Conservation (phyloP, 352 stramenopile genomes). For the Globisporangium cylindrosporum region DNA sequence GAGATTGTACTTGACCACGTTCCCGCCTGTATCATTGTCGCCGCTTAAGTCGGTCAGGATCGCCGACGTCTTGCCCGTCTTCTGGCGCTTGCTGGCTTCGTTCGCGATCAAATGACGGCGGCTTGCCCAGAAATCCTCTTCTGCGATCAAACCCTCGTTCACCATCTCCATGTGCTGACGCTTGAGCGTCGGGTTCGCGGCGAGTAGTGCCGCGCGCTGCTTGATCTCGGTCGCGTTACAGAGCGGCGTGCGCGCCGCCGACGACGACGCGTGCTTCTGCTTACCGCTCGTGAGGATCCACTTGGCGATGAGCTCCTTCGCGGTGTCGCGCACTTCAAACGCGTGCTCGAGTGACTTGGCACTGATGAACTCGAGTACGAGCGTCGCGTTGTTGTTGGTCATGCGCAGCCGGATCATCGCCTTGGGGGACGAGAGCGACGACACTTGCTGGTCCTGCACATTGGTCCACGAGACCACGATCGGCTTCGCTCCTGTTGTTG, state of each 20-base stretch:
- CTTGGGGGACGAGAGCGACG: conserved; percentile 65
- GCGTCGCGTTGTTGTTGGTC: conserved; percentile 52
- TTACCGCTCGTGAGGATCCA: conserved; percentile 45
- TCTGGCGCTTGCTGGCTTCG: conserved; percentile 83
- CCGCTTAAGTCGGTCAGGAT: conserved; percentile 79
- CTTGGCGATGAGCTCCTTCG: conserved; percentile 64
- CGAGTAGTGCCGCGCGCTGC: conserved; percentile 72
- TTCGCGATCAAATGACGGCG: conserved; percentile 79
- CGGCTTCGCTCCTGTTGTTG: conserved; percentile 21
- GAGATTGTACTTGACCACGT: conserved; percentile 88
- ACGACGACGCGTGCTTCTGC: conserved; percentile 11
- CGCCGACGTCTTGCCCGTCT: conserved; percentile 79
- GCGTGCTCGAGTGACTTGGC: conserved; percentile 52
- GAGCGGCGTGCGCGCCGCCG: conserved; percentile 25
- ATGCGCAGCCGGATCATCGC: conserved; percentile 82
- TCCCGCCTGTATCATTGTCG: conserved; percentile 65
- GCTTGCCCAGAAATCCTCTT: conserved; percentile 86
- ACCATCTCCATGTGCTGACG: conserved; percentile 87
- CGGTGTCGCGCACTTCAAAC: conserved; percentile 66
- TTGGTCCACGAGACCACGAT: conserved; percentile 64
- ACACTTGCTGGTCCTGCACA: conserved; percentile 82
- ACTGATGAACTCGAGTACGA: conserved; percentile 71
- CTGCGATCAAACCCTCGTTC: conserved; percentile 80
- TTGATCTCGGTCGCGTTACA: conserved; percentile 83
- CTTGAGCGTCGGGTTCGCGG: conserved; percentile 74